Percentiles rank a stretch among this genome's conserved stretches.
These are phyloP conservation scores for Termitomyces sp. DNA, from an alignment of 768 basidiomycete genomes.

Conservation along the genomic window DNA sequence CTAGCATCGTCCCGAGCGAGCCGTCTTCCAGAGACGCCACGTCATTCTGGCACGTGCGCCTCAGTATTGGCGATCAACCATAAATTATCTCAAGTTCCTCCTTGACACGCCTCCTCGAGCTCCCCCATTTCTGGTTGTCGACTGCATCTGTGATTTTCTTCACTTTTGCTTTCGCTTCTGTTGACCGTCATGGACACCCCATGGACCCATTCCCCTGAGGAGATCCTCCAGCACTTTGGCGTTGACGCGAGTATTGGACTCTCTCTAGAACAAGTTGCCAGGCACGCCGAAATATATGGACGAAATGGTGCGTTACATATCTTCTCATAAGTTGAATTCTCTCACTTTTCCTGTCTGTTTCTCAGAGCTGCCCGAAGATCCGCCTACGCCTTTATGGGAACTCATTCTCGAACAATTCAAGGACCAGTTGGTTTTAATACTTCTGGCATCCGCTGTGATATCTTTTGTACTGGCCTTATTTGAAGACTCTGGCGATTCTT, in stretches of 20 bases:
- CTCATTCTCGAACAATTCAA: slow-evolving; percentile 99
- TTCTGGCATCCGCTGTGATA: slow-evolving; percentile 89
- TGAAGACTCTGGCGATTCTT: slow-evolving; percentile 70
- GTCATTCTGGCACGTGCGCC: slow-evolving; percentile 39
- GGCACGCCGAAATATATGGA: slow-evolving; percentile 79
- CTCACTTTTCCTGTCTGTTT: slow-evolving; percentile 7
- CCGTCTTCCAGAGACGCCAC: slow-evolving; percentile 30
- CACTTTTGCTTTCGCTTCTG: slow-evolving; percentile 16
- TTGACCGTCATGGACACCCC: slow-evolving; percentile 59
- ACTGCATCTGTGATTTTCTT: slow-evolving; percentile 12
- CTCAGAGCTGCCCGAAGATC: slow-evolving; percentile 89
- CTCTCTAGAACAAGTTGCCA: slow-evolving; percentile 59
- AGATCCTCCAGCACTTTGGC: slow-evolving; percentile 70
- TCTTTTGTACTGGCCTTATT: slow-evolving; percentile 91
- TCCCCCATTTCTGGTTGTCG: slow-evolving; percentile 8
- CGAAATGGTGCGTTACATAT: slow-evolving; percentile 64
- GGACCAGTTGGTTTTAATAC: slow-evolving; percentile 96
- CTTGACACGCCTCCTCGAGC: neutral
- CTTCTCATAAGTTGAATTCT: neutral
- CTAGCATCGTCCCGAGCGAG: neutral
- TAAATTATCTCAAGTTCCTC: slow-evolving; percentile 1
- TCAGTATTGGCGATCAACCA: slow-evolving; percentile 16
- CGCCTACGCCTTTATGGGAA: slow-evolving; percentile 88
- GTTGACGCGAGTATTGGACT: slow-evolving; percentile 68
- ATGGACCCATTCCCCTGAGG: slow-evolving; percentile 72